These are phyloP conservation scores for Eutrema yunnanense DNA, from an alignment of 345 rosid species.

Conservation along the genomic window DNA sequence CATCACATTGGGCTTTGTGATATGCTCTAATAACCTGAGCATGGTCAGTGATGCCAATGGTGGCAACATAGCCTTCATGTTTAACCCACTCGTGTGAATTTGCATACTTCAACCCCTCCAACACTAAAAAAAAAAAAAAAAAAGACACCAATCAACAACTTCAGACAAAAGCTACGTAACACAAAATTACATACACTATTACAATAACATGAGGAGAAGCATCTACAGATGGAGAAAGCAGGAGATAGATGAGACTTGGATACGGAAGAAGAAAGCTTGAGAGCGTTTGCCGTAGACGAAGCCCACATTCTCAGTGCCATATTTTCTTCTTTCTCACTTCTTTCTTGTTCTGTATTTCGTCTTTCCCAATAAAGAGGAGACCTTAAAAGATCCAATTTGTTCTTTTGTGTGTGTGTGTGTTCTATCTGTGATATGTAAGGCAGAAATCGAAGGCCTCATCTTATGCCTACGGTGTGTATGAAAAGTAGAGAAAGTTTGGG, in stretches of 20 bases:
- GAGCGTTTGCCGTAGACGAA: constrained; percentile 82
- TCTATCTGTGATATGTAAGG: constrained; percentile 62
- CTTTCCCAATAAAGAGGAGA: not conserved
- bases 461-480: constrained; percentile 19
- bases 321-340: not conserved
- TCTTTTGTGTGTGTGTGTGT: not conserved
- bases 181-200: not conserved
- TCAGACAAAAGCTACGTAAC: constrained; percentile 2
- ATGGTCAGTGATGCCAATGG: constrained; percentile 85
- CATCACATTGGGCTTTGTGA: too few species aligned
- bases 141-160: constrained; percentile 2
- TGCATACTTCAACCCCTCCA: constrained; percentile 90
- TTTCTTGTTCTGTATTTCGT: constrained; percentile 4
- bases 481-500: not conserved
- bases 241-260: constrained; percentile 35
- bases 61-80: constrained; percentile 79
- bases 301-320: constrained; percentile 92
- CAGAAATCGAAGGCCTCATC: constrained; percentile 66
- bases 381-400: not conserved
- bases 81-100: constrained; percentile 90
- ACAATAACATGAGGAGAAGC: constrained; percentile 68
- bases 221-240: constrained; percentile 59
- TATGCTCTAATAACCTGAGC: too few species aligned
- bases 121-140: constrained; percentile 31
- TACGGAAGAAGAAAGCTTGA: constrained; percentile 46